Conservation (phyloP, 371 early-diverging fungal species). For the Conidiobolus incongruus region DNA sequence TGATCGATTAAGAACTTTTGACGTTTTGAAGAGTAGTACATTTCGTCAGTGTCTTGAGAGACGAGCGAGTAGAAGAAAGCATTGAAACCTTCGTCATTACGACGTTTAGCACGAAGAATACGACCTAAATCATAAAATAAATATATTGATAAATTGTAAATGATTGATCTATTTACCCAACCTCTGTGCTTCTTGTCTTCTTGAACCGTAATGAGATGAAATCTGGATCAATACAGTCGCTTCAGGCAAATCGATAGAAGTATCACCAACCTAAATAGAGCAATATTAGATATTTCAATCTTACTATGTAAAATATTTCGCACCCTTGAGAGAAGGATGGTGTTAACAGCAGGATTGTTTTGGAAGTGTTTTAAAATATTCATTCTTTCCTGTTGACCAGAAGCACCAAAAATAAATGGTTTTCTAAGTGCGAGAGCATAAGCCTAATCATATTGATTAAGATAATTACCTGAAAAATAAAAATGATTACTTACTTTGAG, state of each 20-base stretch:
- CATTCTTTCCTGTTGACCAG: conserved; percentile 89
- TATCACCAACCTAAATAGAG: conserved; percentile 97
- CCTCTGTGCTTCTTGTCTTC: conserved; percentile 99
- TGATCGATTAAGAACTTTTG: conserved; percentile 99
- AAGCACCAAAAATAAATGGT: conserved; percentile 96
- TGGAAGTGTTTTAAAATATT: conserved; percentile 90
- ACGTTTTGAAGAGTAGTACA: conserved; percentile 93
- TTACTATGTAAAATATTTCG: no score
- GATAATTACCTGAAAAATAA: no score
- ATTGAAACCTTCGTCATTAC: conserved; percentile 95
- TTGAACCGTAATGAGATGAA: conserved; percentile 96
- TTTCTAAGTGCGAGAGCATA: conserved; percentile 83
- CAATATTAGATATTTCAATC: no score
- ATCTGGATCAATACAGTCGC: conserved; percentile 99
- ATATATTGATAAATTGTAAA: neutral
- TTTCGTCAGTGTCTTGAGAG: conserved; percentile 97
- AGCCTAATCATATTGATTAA: no score
- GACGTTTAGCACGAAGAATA: conserved; percentile 94
- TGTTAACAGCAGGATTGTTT: conserved; percentile 81
- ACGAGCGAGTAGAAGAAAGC: conserved; percentile 98
- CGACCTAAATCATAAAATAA: conserved; percentile 19
- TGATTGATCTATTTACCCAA: conserved; percentile 25
- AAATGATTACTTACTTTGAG: no score
- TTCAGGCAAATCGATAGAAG: conserved; percentile 98
- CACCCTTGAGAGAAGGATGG: conserved; percentile 96